Evolutionary conservation across 306 rosid genomes (phyloP).

Genomic region (Leucaena leucocephala): DNA sequence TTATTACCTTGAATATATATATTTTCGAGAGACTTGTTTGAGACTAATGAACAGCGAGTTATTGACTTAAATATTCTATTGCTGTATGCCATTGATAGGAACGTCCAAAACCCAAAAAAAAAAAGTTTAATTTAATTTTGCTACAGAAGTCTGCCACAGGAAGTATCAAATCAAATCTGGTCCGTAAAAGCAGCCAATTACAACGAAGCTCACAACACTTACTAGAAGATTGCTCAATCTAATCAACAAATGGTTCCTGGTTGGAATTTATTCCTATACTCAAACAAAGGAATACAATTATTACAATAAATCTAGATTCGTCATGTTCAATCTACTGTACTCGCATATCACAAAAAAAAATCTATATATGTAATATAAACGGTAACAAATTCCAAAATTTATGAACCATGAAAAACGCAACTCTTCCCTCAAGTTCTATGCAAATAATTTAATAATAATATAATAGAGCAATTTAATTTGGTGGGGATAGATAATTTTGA

Average conservation of each 20-base stretch:
- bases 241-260: background rate
- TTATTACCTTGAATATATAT: background rate
- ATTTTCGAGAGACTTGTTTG: background rate
- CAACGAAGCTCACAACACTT: background rate
- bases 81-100: background rate
- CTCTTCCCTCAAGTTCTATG: background rate
- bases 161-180: background rate
- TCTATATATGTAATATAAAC: too few relatives aligned
- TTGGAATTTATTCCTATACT: constrained; percentile 11
- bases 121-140: background rate
- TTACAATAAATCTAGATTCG: background rate
- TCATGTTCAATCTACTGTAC: background rate
- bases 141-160: background rate
- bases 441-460: too few relatives aligned
- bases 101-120: background rate
- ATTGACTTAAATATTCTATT: background rate
- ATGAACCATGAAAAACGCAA: background rate
- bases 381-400: too few relatives aligned
- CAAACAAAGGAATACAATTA: background rate
- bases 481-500: background rate
- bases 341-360: background rate
- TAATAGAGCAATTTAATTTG: background rate
- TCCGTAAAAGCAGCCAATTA: constrained; percentile 14
- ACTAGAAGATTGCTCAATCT: background rate
- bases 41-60: background rate